Base-by-base conservation (phyloP, 257 asterid genomes). In the Solanum neorickii region DNA sequence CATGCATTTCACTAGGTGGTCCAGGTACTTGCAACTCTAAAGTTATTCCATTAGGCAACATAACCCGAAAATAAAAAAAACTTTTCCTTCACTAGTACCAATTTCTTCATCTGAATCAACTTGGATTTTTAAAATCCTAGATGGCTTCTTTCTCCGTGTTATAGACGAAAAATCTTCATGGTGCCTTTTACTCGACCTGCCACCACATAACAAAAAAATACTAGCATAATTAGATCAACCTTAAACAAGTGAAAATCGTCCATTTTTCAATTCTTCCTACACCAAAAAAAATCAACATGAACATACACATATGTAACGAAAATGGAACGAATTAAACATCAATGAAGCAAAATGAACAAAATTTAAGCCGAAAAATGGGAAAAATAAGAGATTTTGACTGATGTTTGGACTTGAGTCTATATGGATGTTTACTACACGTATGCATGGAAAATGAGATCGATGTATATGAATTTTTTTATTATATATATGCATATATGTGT, bases 1-100 rank as follows among this genome's bases (percentile, higher is more conserved):
- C 83, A 1, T 91, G 88, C 42, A 93, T 88, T 31, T 83, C 88
- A 33, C 9, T 76, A 1, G 87, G 86, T 31, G 49, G 66, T 83
- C 80, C 86, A 7, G 21, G 42, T 86, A 92, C 23, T 90, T 88
- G 92, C 20, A 93, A 84, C 87, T 91, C 95, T 14, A 94, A 44
- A 3, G 90, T 88, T 3, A 88, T 83, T 7, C 92, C 92, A 83
- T 95, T 94, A 0, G 98, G 98, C 76, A 95, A 69, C 59, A 95
- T 93, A 70, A 94, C 88, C 25, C 92, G 89, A 69, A 95, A 95
- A 73, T 21, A 37, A 84, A 87, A 87, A 69, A 90, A n/a, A 70
- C 4, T 39, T 88, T 82, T 16, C 31, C 86, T 6, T 47, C 68
- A 29, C 56, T 12, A 27, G 82, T 69, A 5, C 35, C 65, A 59